Evolutionary conservation across 495 filamentous ascomycete species (phyloP), one percentile per base, ranked within the genome.

Genomic region (Trichoderma parareesei): DNA sequence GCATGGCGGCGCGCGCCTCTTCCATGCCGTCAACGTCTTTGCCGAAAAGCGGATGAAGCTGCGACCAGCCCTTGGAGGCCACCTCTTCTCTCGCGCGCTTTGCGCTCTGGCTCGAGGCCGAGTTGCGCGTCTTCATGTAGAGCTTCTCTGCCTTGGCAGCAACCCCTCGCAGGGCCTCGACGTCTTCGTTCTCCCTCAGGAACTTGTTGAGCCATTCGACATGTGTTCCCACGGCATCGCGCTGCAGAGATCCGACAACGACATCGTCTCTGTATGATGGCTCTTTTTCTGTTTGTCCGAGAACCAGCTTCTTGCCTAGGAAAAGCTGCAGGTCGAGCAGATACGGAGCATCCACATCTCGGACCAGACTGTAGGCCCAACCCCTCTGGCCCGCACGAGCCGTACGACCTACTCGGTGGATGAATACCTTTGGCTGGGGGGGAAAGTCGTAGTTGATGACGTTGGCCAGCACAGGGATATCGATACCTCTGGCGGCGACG

Each of bases 381-480:
- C 94, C 94, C 61, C 85, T 84, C 65, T 88, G 88, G 8, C 95
- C 95, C 53, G 94, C 94, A 82, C 94, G 85, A 35, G 94, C 94
- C 13, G 94, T 98, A 73, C 94, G 85, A 67, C 94, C 94, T 38
- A 99, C 95, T 70, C 94, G 88, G 74, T 99, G 94, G 65, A 99
- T 88, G 69, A 93, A 98, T 18, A 98, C 86, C 74, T 99, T 99
- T 35, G 94, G 92, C 69, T 98, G 93, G 5, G 93, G 88, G 4
- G 94, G 94, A 71, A 99, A 98, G 67, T 98, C 92, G 79, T 95
- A 99, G 79, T 99, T 98, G 78, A 99, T 94, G 62, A 98, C 94
- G 71, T 99, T 97, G 48, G 91, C 92, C 11, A 99, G 85, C 41
- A 96, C 81, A 0, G 94, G 94, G 67, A 98, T 96, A 87, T 99